Conservation (phyloP, 179 eudicot species). For the Spergularia azorica region DNA sequence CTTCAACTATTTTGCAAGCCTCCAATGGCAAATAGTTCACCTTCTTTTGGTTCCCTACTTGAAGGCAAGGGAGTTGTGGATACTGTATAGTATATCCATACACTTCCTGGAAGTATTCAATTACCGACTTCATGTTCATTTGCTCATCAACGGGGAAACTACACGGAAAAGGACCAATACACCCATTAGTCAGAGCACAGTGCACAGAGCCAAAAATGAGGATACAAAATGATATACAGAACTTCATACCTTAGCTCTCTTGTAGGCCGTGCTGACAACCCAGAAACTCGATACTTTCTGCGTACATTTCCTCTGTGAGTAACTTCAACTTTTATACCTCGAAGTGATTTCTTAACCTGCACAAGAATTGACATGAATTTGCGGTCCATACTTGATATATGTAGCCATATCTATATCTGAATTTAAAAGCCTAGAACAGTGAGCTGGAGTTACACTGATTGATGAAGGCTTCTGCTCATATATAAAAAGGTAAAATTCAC, state of each 20-base stretch:
- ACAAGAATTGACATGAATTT: conserved; percentile 19
- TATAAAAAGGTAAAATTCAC: no score
- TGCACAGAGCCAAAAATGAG: conserved; percentile 1
- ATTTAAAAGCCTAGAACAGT: neutral
- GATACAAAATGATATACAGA: neutral
- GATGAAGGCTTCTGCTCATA: neutral
- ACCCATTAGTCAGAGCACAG: conserved; percentile 11
- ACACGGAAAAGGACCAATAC: conserved; percentile 4
- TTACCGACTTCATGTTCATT: conserved; percentile 82
- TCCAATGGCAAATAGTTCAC: conserved; percentile 91
- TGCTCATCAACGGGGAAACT: conserved; percentile 87
- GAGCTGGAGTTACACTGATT: neutral
- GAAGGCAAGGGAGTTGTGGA: conserved; percentile 81
- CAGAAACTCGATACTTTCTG: conserved; percentile 79
- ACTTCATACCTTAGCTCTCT: conserved; percentile 65
- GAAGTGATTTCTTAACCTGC: conserved; percentile 84
- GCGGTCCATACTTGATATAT: neutral
- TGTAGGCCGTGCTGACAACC: conserved; percentile 82
- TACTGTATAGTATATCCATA: conserved; percentile 77
- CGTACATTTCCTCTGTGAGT: conserved; percentile 73
- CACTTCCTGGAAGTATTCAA: conserved; percentile 78
- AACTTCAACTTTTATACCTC: conserved; percentile 87
- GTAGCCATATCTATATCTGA: neutral
- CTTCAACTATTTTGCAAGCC: conserved; percentile 57
- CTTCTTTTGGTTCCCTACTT: conserved; percentile 78